Conservation (phyloP, 1,284 basidiomycete genomes). For the Peniophora sp. region DNA sequence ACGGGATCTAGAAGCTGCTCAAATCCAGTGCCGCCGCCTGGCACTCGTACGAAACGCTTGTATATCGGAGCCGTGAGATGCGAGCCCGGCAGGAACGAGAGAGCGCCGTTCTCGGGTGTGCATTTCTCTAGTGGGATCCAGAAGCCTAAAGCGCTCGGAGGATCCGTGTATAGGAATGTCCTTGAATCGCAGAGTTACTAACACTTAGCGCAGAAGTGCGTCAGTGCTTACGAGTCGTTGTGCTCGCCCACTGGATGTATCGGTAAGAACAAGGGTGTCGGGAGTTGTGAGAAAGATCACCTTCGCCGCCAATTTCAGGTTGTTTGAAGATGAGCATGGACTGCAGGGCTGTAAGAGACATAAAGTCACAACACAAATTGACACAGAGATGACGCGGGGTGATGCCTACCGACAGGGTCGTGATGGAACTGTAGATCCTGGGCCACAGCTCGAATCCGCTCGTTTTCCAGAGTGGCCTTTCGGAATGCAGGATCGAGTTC, state of each 20-base stretch:
- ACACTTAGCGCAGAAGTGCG: background rate
- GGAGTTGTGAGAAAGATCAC: slow-evolving; percentile 38
- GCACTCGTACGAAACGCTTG: slow-evolving; percentile 77
- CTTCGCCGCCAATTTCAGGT: slow-evolving; percentile 81
- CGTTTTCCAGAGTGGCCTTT: slow-evolving; percentile 71
- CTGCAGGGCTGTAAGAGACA: slow-evolving; percentile 60
- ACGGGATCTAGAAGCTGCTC: slow-evolving; percentile 42
- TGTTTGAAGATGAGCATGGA: slow-evolving; percentile 95
- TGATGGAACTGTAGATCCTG: slow-evolving; percentile 72
- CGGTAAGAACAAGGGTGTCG: slow-evolving; percentile 1
- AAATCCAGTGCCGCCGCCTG: slow-evolving; percentile 73
- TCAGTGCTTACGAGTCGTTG: slow-evolving; percentile 70
- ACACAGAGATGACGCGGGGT: background rate
- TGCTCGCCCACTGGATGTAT: slow-evolving; percentile 58
- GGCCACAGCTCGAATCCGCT: slow-evolving; percentile 57
- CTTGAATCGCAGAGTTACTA: background rate
- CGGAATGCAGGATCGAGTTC: slow-evolving; percentile 79
- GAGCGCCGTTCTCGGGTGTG: slow-evolving; percentile 77
- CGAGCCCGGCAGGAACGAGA: slow-evolving; percentile 90
- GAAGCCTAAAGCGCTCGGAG: slow-evolving; percentile 86
- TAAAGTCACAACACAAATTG: slow-evolving; percentile 1
- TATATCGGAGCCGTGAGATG: slow-evolving; percentile 67
- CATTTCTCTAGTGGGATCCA: slow-evolving; percentile 94
- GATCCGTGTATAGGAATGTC: slow-evolving; percentile 75
- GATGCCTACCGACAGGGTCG: slow-evolving; percentile 73